Conservation (phyloP, 306 rosid species). For the Elaeagnus macrophylla region DNA sequence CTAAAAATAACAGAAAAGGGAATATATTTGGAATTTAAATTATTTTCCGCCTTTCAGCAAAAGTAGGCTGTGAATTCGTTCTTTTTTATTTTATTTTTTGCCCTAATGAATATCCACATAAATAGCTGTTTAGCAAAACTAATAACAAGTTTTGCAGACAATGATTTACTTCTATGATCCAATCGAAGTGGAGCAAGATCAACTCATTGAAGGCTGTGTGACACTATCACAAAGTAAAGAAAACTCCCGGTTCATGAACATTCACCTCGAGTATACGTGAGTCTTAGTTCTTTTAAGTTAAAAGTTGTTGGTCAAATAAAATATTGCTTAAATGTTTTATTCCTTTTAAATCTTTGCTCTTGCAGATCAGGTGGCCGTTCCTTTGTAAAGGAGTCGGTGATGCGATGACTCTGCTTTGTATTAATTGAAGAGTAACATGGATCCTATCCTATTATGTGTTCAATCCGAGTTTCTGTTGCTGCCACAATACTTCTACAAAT, state of each 20-base stretch:
- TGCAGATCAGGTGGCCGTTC: slow-evolving; percentile 90
- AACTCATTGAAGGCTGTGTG: slow-evolving; percentile 78
- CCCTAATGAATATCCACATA: background rate
- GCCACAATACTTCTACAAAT: slow-evolving; percentile 13
- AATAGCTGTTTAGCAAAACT: slow-evolving; percentile 2
- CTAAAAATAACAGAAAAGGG: no score
- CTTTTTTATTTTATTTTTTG: background rate
- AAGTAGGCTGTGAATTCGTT: background rate
- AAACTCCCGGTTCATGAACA: slow-evolving; percentile 90
- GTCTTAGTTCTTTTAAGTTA: slow-evolving; percentile 20
- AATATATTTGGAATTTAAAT: no score
- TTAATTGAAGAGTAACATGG: slow-evolving; percentile 5
- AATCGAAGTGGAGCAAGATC: slow-evolving; percentile 91
- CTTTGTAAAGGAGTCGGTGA: slow-evolving; percentile 81
- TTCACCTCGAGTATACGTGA: slow-evolving; percentile 91
- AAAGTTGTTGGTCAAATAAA: background rate
- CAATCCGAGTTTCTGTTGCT: slow-evolving; percentile 13
- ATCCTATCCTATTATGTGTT: slow-evolving; percentile 3
- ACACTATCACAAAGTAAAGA: slow-evolving; percentile 88
- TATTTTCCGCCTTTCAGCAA: no score
- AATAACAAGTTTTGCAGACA: slow-evolving; percentile 54
- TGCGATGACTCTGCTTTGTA: slow-evolving; percentile 53
- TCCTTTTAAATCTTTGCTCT: slow-evolving; percentile 20
- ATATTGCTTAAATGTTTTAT: slow-evolving; percentile 9
- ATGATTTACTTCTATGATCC: slow-evolving; percentile 88